Conservation (phyloP, 352 stramenopile genomes). For the Hyaloperonospora arabidopsidis region DNA sequence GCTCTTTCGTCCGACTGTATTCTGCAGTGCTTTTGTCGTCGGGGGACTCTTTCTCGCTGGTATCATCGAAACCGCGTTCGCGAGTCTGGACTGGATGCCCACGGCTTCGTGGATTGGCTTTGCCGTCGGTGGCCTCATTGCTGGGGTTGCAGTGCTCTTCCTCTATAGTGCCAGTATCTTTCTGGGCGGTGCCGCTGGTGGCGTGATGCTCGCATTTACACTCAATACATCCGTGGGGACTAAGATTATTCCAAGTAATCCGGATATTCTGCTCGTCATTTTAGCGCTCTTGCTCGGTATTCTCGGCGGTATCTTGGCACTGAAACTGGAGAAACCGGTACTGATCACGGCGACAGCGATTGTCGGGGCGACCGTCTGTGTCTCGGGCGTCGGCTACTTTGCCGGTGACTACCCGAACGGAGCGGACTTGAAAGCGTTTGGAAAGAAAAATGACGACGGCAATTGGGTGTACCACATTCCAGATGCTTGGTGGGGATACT, state of each 20-base stretch:
- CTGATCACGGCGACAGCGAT: slow-evolving; percentile 51
- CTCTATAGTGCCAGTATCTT: slow-evolving; percentile 51
- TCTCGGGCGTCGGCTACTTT: slow-evolving; percentile 64
- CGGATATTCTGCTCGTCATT: slow-evolving; percentile 36
- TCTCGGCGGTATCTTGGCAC: slow-evolving; percentile 33
- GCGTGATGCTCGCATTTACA: slow-evolving; percentile 43
- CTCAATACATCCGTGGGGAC: slow-evolving; percentile 44
- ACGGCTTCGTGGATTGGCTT: slow-evolving; percentile 57
- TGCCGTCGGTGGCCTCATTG: slow-evolving; percentile 30
- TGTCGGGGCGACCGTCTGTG: slow-evolving; percentile 41
- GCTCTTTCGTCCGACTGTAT: slow-evolving; percentile 49
- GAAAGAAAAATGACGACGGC: slow-evolving; percentile 26
- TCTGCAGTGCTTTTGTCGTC: slow-evolving; percentile 62
- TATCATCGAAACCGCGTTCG: slow-evolving; percentile 48
- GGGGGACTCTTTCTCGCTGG: slow-evolving; percentile 54
- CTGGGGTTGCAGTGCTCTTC: slow-evolving; percentile 36
- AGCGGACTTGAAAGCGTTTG: slow-evolving; percentile 43
- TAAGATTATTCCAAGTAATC: slow-evolving; percentile 44
- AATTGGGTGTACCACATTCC: slow-evolving; percentile 59
- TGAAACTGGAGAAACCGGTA: slow-evolving; percentile 51
- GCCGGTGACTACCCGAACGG: slow-evolving; percentile 57
- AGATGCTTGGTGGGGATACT: slow-evolving; percentile 66
- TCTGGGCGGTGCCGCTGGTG: slow-evolving; percentile 33
- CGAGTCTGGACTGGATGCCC: slow-evolving; percentile 38
- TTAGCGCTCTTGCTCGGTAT: slow-evolving; percentile 37